Evolutionary conservation across 2,329 filamentous ascomycete species (phyloP).

Genomic region (Alternaria consortialis): DNA sequence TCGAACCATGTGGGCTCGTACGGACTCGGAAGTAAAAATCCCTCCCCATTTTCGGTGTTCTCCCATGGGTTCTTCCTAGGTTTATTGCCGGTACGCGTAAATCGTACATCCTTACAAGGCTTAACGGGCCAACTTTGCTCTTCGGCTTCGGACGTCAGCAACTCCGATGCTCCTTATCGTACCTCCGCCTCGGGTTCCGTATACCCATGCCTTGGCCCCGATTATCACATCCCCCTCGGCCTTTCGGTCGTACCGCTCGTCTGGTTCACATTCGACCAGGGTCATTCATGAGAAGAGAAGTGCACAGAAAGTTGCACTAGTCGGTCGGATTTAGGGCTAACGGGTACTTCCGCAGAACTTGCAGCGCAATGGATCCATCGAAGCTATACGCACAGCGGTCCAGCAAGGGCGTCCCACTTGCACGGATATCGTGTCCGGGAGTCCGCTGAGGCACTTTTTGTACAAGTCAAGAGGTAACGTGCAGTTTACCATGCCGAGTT

Average conservation of each 20-base stretch:
- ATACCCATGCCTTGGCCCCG: neutral
- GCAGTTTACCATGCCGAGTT: constrained; percentile 91
- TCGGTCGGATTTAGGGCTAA: constrained; percentile 10
- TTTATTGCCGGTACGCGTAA: neutral
- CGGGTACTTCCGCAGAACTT: constrained; percentile 51
- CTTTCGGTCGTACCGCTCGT: neutral
- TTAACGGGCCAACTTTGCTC: neutral
- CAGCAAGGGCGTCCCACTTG: constrained; percentile 74
- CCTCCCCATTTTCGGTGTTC: neutral
- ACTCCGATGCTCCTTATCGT: constrained; percentile 6
- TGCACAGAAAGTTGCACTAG: neutral
- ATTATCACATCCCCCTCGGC: neutral
- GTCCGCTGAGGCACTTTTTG: constrained; percentile 86
- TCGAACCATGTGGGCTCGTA: constrained; percentile 11
- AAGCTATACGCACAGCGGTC: constrained; percentile 76
- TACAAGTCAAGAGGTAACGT: constrained; percentile 96
- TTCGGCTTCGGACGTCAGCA: constrained; percentile 9
- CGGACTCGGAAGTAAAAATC: constrained; percentile 11
- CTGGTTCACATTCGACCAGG: neutral
- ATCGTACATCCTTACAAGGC: constrained; percentile 7
- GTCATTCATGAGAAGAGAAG: neutral
- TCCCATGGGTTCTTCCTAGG: constrained; percentile 3
- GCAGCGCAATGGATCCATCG: constrained; percentile 76
- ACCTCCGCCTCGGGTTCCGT: neutral
- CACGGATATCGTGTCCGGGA: constrained; percentile 80